Base-by-base conservation (phyloP, 495 filamentous ascomycete genomes). In the Penicillium ochrochloron region DNA sequence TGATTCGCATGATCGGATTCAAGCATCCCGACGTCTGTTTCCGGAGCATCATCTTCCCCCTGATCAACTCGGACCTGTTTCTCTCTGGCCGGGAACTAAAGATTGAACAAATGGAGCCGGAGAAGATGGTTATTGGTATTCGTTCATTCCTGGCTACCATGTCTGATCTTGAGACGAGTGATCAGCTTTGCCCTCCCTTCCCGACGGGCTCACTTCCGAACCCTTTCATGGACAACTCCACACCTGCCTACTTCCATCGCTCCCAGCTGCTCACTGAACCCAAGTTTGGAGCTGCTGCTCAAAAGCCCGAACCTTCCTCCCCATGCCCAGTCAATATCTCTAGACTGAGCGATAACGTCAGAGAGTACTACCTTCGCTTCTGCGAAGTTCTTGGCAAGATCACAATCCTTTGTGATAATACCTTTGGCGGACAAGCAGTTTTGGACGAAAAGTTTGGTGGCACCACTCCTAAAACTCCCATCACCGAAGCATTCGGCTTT, bases 331-430 rank as follows among this genome's bases (percentile, higher is more conserved):
- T 97, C 3, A 85, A 90, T 35, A 86, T 87, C 3, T 84, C 87
- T 25, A 86, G 86, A 37, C 83, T 98, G 42, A 86, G 84, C 55
- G 91, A 94, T 34, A 86, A 87, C 34, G 86, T 92, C 2, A 91
- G 86, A 67, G 90, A 91, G 37, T 93, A 93, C 70, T 97, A 97
- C 70, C 81, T 87, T 41, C 88, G 87, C 41, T 99, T 99, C 71
- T 98, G 93, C 70, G 92, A 97, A 69, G 94, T 97, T 8, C 80
- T 99, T 9, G 94, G 94, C 29, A 95, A 97, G 72, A 96, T 99
- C 51, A 97, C 93, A 1, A 88, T 97, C 34, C 87, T 98, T 12
- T 98, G 95, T 75, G 94, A 98, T 74, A 94, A 95, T 63, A 90
- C 94, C 7, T 98, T 98, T 75, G 96, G 96, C 57, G 95, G 95